A percentile compares a stretch with the other conserved stretches of the same genome.
phyloP scores from a whole-genome alignment of 768 basidiomycete genomes.

The Russula virescens region DNA sequence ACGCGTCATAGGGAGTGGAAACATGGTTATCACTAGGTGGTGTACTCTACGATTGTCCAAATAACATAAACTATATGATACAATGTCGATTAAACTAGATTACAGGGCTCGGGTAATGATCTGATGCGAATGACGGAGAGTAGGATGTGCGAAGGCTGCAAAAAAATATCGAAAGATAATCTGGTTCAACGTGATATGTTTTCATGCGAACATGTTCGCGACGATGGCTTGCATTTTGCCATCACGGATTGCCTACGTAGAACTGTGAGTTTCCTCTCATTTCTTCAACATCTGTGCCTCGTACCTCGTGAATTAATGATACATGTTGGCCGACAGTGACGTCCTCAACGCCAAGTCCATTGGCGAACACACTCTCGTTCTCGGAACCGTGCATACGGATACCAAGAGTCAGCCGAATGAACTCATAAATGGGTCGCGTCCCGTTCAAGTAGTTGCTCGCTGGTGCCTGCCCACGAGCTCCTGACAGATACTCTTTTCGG shows the following conservation, averaged over 20 bases:
- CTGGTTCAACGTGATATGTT: neutral
- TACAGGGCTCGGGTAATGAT: neutral
- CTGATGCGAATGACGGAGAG: neutral
- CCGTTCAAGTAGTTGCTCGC: slow-evolving; percentile 62
- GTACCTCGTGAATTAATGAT: slow-evolving; percentile 68
- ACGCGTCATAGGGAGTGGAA: too few relatives aligned
- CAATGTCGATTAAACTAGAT: neutral
- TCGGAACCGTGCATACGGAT: slow-evolving; percentile 76
- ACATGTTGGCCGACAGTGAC: slow-evolving; percentile 66
- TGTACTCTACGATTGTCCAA: too few relatives aligned
- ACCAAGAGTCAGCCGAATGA: slow-evolving; percentile 63
- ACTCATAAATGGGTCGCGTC: slow-evolving; percentile 72
- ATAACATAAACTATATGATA: neutral
- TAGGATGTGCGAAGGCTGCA: too few relatives aligned
- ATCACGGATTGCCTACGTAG: slow-evolving; percentile 51
- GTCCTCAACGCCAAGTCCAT: slow-evolving; percentile 63
- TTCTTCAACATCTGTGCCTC: neutral
- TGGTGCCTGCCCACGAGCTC: slow-evolving; percentile 55
- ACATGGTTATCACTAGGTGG: too few relatives aligned
- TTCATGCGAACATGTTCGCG: slow-evolving; percentile 42
- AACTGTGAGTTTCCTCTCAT: neutral
- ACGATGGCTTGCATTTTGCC: slow-evolving; percentile 59
- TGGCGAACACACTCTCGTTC: slow-evolving; percentile 55
- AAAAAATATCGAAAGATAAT: too few relatives aligned
- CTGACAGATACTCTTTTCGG: slow-evolving; percentile 52